These are phyloP conservation scores for Colletotrichum eremochloae DNA, from an alignment of 2,329 filamentous ascomycete species.

Conservation along the genomic window DNA sequence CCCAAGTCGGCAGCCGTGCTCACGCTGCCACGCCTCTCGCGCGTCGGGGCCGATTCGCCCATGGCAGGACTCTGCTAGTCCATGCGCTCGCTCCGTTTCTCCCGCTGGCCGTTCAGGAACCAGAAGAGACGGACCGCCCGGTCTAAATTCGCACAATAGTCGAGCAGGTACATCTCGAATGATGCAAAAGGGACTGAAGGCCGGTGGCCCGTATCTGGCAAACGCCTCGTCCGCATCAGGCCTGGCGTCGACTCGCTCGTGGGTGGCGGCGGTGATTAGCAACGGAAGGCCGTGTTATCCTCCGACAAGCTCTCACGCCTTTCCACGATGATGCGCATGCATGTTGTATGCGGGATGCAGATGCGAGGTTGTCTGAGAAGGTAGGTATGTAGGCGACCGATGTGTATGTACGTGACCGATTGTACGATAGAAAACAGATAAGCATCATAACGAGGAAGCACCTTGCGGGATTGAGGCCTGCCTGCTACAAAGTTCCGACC, in stretches of 20 bases:
- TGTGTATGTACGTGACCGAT: too few species aligned
- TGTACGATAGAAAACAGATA: neutral
- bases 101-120: neutral
- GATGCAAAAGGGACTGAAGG: neutral
- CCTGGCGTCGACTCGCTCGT: slow-evolving; percentile 1
- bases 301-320: neutral
- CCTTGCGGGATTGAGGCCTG: neutral
- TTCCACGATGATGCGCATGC: slow-evolving; percentile 4
- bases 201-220: slow-evolving; percentile 26
- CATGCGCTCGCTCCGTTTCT: neutral
- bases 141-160: neutral
- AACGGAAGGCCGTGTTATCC: neutral
- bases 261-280: neutral
- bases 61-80: neutral
- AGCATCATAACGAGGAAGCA: neutral
- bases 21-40: slow-evolving; percentile 7
- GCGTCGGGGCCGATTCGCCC: neutral
- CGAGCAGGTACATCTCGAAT: neutral
- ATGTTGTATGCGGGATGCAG: slow-evolving; percentile 16
- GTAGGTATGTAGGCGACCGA: slow-evolving; percentile 21
- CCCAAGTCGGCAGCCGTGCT: slow-evolving; percentile 19
- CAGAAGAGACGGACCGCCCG: neutral
- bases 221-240: slow-evolving; percentile 18
- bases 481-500: slow-evolving; percentile 6
- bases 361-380: slow-evolving; percentile 28